Evolutionary conservation across 148 eudicot species (phyloP).

Genomic region (Rhododendron henanense): DNA sequence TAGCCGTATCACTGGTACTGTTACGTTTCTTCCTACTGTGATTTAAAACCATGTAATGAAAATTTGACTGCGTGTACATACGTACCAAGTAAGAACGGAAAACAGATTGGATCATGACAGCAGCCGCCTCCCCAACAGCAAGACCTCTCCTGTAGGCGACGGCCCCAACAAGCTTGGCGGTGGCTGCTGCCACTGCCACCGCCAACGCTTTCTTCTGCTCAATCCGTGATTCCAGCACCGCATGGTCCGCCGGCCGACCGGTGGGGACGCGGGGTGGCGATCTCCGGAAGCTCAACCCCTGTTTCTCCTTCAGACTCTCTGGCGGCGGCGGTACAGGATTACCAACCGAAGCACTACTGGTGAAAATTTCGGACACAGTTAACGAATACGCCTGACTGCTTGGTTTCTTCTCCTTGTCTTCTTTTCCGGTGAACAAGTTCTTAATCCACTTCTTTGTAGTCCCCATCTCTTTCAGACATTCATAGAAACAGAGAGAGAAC

Average conservation of each 20-base stretch:
- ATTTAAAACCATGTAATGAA: background rate
- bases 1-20: background rate
- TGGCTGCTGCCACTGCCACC: conserved; percentile 33
- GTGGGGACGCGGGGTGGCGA: conserved; percentile 30
- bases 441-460: conserved; percentile 66
- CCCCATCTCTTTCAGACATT: conserved; percentile 48
- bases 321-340: background rate
- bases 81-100: conserved; percentile 71
- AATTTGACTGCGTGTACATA: background rate
- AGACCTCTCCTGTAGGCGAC: conserved; percentile 13
- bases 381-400: background rate
- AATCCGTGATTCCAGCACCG: conserved; percentile 21
- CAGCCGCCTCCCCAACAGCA: conserved; percentile 49
- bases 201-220: conserved; percentile 34
- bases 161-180: conserved; percentile 22
- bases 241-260: background rate
- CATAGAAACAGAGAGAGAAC: background rate
- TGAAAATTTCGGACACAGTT: background rate
- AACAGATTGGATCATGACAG: conserved; percentile 65
- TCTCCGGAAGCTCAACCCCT: conserved; percentile 67
- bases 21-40: background rate
- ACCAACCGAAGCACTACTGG: background rate
- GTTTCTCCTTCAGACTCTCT: conserved; percentile 59
- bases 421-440: conserved; percentile 51
- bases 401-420: conserved; percentile 25